Conservation (phyloP, 495 filamentous ascomycete species). For the Parmelia sp. region DNA sequence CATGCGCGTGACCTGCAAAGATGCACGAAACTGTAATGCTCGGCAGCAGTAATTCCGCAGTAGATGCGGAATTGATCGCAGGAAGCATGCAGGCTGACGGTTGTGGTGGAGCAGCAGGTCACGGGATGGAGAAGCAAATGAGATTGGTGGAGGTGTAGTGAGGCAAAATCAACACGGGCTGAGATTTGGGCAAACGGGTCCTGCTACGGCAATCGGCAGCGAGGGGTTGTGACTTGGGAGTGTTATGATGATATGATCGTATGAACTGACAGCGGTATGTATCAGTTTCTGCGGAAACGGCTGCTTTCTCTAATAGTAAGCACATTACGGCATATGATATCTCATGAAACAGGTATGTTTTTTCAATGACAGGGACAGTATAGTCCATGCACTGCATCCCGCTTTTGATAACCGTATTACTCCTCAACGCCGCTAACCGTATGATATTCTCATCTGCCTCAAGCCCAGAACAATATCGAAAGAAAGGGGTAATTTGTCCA, state of each 20-base stretch:
- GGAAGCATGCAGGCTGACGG: background rate
- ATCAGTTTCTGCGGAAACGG: too few species aligned
- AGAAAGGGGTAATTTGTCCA: too few species aligned
- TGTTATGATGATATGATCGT: background rate
- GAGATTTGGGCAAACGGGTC: background rate
- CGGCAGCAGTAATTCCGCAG: too few species aligned
- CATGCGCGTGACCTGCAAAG: too few species aligned
- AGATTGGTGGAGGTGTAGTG: background rate
- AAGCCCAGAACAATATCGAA: too few species aligned
- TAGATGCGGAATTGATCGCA: background rate
- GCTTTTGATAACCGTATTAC: background rate
- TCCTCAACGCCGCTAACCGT: too few species aligned
- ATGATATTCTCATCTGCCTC: too few species aligned
- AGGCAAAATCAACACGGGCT: background rate
- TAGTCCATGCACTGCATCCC: background rate
- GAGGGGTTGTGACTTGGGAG: background rate
- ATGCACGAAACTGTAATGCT: too few species aligned
- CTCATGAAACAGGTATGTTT: background rate
- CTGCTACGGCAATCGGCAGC: background rate
- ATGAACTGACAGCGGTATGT: too few species aligned
- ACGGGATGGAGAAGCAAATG: too few species aligned
- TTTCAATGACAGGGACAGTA: background rate
- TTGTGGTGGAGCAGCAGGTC: background rate
- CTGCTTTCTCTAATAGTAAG: background rate
- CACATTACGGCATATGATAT: background rate